Evolutionary conservation across 108 stramenopile genomes (phyloP).

Genomic region (Halocafeteria seosinensis): DNA sequence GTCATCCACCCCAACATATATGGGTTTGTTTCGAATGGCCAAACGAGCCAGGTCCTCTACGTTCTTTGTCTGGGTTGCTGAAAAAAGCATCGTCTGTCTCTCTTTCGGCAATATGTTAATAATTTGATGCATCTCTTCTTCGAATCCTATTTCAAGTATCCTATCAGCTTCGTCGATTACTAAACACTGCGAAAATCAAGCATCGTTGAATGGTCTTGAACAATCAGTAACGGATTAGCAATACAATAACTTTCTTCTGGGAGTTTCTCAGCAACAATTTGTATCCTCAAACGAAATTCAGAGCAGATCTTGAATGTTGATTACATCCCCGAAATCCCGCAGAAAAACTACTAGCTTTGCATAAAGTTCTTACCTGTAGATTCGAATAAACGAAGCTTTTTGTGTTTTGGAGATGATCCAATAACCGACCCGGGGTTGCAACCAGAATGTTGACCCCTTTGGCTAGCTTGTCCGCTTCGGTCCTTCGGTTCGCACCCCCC

Average conservation of each 20-base stretch:
- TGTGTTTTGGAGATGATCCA: constrained; percentile 94
- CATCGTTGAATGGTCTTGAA: too few relatives aligned
- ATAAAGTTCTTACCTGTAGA: too few relatives aligned
- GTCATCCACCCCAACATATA: constrained; percentile 79
- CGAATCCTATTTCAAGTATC: constrained; percentile 91
- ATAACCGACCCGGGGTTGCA: constrained; percentile 83
- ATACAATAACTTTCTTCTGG: too few relatives aligned
- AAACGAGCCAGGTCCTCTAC: constrained; percentile 87
- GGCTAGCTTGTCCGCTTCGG: constrained; percentile 80
- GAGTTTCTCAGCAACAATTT: too few relatives aligned
- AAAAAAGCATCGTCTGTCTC: constrained; percentile 94
- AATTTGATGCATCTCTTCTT: constrained; percentile 89
- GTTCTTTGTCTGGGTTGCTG: constrained; percentile 92
- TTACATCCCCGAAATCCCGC: too few relatives aligned
- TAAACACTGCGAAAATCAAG: too few relatives aligned
- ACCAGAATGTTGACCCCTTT: constrained; percentile 92
- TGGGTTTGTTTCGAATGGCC: constrained; percentile 58
- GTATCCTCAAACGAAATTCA: too few relatives aligned
- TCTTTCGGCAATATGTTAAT: constrained; percentile 78
- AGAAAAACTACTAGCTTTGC: too few relatives aligned
- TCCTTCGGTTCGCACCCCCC: constrained; percentile 80
- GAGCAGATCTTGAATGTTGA: too few relatives aligned
- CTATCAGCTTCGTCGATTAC: constrained; percentile 97
- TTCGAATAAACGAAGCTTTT: constrained; percentile 73
- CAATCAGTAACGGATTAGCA: too few relatives aligned